Evolutionary conservation across 2,329 filamentous ascomycete species (phyloP), one percentile per base, ranked within the genome.

Genomic region (Stachybotrys chartarum): DNA sequence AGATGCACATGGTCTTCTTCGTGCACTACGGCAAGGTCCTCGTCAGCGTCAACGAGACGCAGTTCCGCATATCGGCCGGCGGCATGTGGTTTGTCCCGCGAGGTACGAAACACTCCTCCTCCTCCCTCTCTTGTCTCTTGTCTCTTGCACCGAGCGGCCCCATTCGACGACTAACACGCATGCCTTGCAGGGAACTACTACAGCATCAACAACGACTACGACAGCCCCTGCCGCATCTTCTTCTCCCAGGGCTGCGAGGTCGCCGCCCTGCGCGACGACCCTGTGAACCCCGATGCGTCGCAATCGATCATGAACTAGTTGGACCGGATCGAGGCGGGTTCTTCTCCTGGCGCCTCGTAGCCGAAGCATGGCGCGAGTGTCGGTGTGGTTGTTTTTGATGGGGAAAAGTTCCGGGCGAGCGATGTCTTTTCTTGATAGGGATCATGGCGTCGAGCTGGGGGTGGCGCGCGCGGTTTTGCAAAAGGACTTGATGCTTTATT

Each of bases 1-100:
- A 89, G 75, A 97, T 97, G 90, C 91, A 97, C 68, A 94, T 99
- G 87, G 86, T 89, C 1, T 97, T 97, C 71, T 97, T 96, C 64
- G 88, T 99, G 32, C 87, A 91, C 63, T 81, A 83, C 49, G 94
- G 94, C 24, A 85, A 88, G 60, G 91, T 97, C 18, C 78, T 85
- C 60, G 92, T 96, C 18, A 88, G 84, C 31, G 82, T 96, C 51
- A 84, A 88, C 60, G 83, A 88, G 60, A 87, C 82, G 30, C 77
- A 80, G 58, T 97, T 99, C 68, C 85, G 87, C 55, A 91, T 96
- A 60, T 85, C 86, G 44, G 91, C 88, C 63, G 92, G 93, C 46
- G 93, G 93, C 54, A 88, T 92, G 70, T 97, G 90, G 81, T 92
- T 96, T 70, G 92, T 99, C 58, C 94, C 94, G 30, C 84, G 93